Conservation (phyloP, 371 early-diverging fungal genomes). For the Circinella minor region DNA sequence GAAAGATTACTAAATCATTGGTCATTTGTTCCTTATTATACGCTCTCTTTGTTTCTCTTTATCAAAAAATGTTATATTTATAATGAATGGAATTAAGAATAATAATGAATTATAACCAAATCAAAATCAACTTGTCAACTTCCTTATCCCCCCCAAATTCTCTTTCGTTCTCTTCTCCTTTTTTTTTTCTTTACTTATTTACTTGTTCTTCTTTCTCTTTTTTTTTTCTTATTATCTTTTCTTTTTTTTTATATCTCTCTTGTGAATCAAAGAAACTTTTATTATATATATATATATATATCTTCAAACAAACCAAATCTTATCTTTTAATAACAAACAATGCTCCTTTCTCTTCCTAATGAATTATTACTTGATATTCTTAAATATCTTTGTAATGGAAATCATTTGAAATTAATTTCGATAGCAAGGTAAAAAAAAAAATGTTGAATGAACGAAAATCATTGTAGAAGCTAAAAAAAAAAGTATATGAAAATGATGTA, state of each 20-base stretch:
- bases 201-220: too few relatives aligned
- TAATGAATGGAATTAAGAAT: too few relatives aligned
- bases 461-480: too few relatives aligned
- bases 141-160: conserved; percentile 5
- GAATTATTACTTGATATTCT: conserved; percentile 35
- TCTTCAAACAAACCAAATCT: neutral
- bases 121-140: too few relatives aligned
- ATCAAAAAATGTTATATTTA: too few relatives aligned
- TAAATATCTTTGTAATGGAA: conserved; percentile 25
- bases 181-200: neutral
- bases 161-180: conserved; percentile 13
- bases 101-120: too few relatives aligned
- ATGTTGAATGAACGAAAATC: too few relatives aligned
- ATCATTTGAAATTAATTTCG: conserved; percentile 30
- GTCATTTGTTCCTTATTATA: neutral
- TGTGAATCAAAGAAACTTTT: too few relatives aligned
- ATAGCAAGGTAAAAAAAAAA: conserved; percentile 31
- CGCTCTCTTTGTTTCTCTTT: too few relatives aligned
- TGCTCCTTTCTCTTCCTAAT: conserved; percentile 27
- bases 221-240: neutral
- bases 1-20: too few relatives aligned
- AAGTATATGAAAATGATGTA: neutral
- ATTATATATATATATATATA: too few relatives aligned
- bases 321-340: conserved; percentile 3
- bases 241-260: neutral